Evolutionary conservation across 495 filamentous ascomycete genomes (phyloP).

Genomic region (Talaromyces proteolyticus): DNA sequence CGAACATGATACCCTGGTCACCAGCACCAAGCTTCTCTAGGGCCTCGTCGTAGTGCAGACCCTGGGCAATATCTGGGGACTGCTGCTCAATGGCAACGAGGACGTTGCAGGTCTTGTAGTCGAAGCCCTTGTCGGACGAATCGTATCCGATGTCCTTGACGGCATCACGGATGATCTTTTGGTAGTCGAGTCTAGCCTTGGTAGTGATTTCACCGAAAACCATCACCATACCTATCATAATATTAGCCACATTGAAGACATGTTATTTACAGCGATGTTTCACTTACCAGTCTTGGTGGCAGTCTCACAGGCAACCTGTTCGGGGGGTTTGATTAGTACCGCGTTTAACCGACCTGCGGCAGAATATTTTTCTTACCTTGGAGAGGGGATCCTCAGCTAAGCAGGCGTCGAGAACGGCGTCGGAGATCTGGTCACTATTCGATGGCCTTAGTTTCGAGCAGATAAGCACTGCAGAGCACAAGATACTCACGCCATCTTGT

Average conservation of each 20-base stretch:
- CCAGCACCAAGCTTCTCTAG: conserved; percentile 97
- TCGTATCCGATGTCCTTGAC: conserved; percentile 99
- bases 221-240: conserved; percentile 81
- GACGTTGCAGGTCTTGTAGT: conserved; percentile 99
- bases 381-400: conserved; percentile 88
- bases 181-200: conserved; percentile 92
- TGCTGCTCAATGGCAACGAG: conserved; percentile 99
- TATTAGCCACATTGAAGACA: too few species aligned
- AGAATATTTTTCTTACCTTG: conserved; percentile 50
- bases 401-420: conserved; percentile 98
- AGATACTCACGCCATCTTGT: conserved; percentile 84
- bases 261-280: too few species aligned
- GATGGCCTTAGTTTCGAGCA: conserved; percentile 1
- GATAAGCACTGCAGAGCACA: conserved; percentile 6
- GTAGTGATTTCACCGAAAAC: conserved; percentile 99
- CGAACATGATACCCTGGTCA: conserved; percentile 99
- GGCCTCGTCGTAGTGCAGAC: conserved; percentile 92
- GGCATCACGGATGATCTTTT: conserved; percentile 89
- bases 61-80: conserved; percentile 97
- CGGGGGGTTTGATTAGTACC: background rate
- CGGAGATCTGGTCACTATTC: conserved; percentile 86
- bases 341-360: too few species aligned
- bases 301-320: conserved; percentile 85
- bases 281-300: conserved; percentile 88
- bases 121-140: conserved; percentile 93